Evolutionary conservation across 805 yeast species (phyloP).

Genomic region (Teunomyces gatunensis): DNA sequence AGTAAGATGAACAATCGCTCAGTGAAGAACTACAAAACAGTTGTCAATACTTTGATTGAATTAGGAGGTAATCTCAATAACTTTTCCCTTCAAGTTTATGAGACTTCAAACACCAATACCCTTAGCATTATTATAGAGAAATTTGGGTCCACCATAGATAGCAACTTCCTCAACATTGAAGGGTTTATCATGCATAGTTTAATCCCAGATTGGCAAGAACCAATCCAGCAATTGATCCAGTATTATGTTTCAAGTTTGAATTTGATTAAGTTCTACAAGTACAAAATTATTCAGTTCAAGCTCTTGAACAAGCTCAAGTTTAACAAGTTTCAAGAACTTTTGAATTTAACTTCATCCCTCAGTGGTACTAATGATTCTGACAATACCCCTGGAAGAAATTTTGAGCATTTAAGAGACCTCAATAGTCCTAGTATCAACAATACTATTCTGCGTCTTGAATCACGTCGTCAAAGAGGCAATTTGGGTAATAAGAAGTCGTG

Average conservation of each 20-base stretch:
- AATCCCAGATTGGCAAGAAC: slow-evolving; percentile 48
- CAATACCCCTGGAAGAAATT: slow-evolving; percentile 4
- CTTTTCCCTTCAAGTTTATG: slow-evolving; percentile 46
- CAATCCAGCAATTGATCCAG: slow-evolving; percentile 46
- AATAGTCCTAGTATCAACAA: slow-evolving; percentile 39
- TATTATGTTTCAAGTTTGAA: slow-evolving; percentile 44
- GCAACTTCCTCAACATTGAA: slow-evolving; percentile 49
- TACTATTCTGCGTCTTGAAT: slow-evolving; percentile 33
- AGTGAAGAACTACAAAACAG: slow-evolving; percentile 37
- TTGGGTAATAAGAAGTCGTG: slow-evolving; percentile 31
- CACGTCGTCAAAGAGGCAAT: slow-evolving; percentile 16
- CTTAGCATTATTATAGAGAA: slow-evolving; percentile 41
- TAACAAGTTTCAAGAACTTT: slow-evolving; percentile 35
- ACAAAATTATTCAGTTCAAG: slow-evolving; percentile 50
- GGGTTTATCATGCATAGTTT: slow-evolving; percentile 37
- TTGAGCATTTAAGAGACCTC: slow-evolving; percentile 30
- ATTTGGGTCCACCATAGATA: slow-evolving; percentile 53
- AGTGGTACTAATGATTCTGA: not conserved
- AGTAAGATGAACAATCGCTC: slow-evolving; percentile 38
- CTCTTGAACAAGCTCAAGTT: slow-evolving; percentile 39
- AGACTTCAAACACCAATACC: slow-evolving; percentile 16
- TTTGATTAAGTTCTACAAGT: slow-evolving; percentile 47
- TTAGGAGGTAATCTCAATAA: slow-evolving; percentile 58
- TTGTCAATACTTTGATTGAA: slow-evolving; percentile 43
- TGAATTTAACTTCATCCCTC: slow-evolving; percentile 15